phyloP scores from a whole-genome alignment of 495 filamentous ascomycete genomes.

The Penicillium arizonense region DNA sequence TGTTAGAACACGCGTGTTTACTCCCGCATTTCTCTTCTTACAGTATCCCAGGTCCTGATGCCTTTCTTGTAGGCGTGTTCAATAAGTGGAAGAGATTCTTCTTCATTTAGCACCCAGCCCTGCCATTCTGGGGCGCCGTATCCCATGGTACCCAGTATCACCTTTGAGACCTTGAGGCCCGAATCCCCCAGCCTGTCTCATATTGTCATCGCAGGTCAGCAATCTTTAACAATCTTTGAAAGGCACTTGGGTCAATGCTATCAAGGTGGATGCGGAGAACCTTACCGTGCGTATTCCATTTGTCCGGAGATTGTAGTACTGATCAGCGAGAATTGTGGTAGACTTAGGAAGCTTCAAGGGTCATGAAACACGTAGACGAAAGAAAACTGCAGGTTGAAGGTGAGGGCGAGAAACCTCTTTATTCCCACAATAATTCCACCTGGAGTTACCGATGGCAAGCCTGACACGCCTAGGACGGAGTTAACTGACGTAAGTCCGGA shows the following conservation, averaged over 20 bases:
- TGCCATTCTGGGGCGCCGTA: constrained; percentile 51
- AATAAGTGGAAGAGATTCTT: constrained; percentile 45
- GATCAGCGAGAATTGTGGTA: constrained; percentile 4
- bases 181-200: constrained; percentile 50
- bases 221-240: constrained; percentile 5
- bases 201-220: constrained; percentile 7
- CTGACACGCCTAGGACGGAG: constrained; percentile 7
- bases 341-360: constrained; percentile 11
- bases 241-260: constrained; percentile 4
- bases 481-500: constrained; percentile 11
- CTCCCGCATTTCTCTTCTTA: constrained; percentile 14
- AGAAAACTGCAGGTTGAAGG: constrained; percentile 5
- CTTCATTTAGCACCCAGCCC: constrained; percentile 54
- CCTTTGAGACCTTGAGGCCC: constrained; percentile 57
- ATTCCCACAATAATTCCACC: background rate
- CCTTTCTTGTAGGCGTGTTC: constrained; percentile 50
- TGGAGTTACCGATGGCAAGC: background rate
- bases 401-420: constrained; percentile 8
- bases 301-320: constrained; percentile 4
- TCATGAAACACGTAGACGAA: constrained; percentile 5
- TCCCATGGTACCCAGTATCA: constrained; percentile 54
- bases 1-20: background rate
- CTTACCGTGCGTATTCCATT: constrained; percentile 15
- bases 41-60: constrained; percentile 72
- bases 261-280: constrained; percentile 7